phyloP scores from a whole-genome alignment of 768 basidiomycete species.

The Amanita pallidorosea region DNA sequence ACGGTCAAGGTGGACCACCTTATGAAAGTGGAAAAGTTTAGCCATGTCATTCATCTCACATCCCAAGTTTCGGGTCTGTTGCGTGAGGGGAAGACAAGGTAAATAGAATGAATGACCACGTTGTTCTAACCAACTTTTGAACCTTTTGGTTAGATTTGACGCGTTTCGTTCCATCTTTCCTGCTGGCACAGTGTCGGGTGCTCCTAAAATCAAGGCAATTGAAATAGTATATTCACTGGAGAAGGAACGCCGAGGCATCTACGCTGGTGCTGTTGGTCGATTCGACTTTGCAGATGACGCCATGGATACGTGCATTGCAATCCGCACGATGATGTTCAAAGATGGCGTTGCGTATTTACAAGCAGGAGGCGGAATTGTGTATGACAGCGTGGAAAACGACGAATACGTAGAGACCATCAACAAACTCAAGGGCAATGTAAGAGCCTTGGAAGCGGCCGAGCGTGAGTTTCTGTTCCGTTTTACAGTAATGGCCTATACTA shows the following conservation, averaged over 20 bases:
- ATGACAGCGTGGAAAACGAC: conserved; percentile 95
- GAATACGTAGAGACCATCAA: conserved; percentile 95
- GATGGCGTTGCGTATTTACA: conserved; percentile 86
- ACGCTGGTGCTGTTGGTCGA: conserved; percentile 96
- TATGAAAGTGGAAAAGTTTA: conserved; percentile 91
- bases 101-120: conserved; percentile 7
- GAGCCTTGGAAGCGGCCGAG: conserved; percentile 82
- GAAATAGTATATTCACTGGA: conserved; percentile 85
- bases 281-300: conserved; percentile 92
- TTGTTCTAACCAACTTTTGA: background rate
- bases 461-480: conserved; percentile 38
- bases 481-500: conserved; percentile 12
- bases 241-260: conserved; percentile 83
- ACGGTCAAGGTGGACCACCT: conserved; percentile 95
- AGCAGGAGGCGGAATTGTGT: conserved; percentile 96
- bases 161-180: conserved; percentile 99
- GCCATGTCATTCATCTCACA: conserved; percentile 96
- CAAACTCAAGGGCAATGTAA: conserved; percentile 81
- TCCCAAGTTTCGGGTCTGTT: conserved; percentile 87
- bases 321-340: conserved; percentile 96
- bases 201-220: conserved; percentile 97
- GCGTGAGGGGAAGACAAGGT: conserved; percentile 80
- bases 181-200: conserved; percentile 96
- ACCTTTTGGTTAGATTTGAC: conserved; percentile 58
- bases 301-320: conserved; percentile 99